phyloP scores from a whole-genome alignment of 257 asterid species.

The Salvia hispanica region DNA sequence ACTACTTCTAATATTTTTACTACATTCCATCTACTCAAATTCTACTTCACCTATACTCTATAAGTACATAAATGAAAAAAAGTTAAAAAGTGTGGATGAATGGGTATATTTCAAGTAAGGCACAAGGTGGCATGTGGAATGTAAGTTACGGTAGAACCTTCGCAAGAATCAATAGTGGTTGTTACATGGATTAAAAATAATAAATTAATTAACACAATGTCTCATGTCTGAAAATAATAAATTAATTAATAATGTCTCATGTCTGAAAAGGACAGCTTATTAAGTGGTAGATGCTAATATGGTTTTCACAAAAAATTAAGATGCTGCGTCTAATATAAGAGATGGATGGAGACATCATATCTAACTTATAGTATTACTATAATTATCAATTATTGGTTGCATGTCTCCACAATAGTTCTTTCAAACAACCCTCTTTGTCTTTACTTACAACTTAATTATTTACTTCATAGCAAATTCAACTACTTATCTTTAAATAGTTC shows the following conservation, averaged over 20 bases:
- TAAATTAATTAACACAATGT: background rate
- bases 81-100: no score
- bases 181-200: slow-evolving; percentile 23
- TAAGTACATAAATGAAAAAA: no score
- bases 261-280: slow-evolving; percentile 30
- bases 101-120: background rate
- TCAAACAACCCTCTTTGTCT: slow-evolving; percentile 15
- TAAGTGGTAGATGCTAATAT: slow-evolving; percentile 10
- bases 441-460: background rate
- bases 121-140: slow-evolving; percentile 17
- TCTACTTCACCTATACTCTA: no score
- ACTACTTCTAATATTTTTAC: background rate
- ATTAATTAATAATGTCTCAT: background rate
- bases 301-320: slow-evolving; percentile 17
- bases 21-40: background rate
- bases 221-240: slow-evolving; percentile 2
- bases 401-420: slow-evolving; percentile 12
- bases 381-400: slow-evolving; percentile 22
- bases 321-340: slow-evolving; percentile 18
- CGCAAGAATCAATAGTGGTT: slow-evolving; percentile 20
- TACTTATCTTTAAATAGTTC: background rate
- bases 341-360: slow-evolving; percentile 10
- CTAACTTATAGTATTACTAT: background rate
- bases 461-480: slow-evolving; percentile 8
- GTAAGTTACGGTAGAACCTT: slow-evolving; percentile 23